Conservation (phyloP, 805 yeast genomes). For the Yarrowia bubula region DNA sequence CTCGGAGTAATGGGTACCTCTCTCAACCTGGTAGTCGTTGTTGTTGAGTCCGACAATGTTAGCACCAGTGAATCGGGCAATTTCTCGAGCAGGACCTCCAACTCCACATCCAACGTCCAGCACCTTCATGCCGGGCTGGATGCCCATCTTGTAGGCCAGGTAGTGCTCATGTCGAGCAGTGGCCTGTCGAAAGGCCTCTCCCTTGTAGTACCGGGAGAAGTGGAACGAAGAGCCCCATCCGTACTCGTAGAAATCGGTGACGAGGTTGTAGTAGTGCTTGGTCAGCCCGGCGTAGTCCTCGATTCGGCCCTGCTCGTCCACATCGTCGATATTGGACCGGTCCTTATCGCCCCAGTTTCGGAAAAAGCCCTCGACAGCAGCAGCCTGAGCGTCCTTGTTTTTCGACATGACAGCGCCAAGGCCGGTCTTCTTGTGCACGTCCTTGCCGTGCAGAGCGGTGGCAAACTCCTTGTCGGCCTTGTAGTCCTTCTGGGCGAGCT, state of each 20-base stretch:
- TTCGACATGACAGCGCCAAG: slow-evolving; percentile 73
- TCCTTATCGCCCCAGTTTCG: slow-evolving; percentile 95
- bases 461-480: slow-evolving; percentile 70
- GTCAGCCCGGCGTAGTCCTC: slow-evolving; percentile 87
- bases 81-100: slow-evolving; percentile 99
- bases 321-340: slow-evolving; percentile 59
- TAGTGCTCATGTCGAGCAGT: slow-evolving; percentile 94
- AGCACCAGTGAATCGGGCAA: slow-evolving; percentile 85
- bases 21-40: slow-evolving; percentile 91
- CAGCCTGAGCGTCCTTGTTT: slow-evolving; percentile 72
- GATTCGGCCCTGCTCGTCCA: slow-evolving; percentile 53
- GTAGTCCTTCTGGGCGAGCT: slow-evolving; percentile 55
- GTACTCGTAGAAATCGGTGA: slow-evolving; percentile 96
- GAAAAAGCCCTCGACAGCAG: slow-evolving; percentile 86
- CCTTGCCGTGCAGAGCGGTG: slow-evolving; percentile 80
- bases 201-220: slow-evolving; percentile 88
- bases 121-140: slow-evolving; percentile 77
- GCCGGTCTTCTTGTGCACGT: slow-evolving; percentile 63
- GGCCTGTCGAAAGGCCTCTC: slow-evolving; percentile 92
- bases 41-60: slow-evolving; percentile 87
- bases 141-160: slow-evolving; percentile 81
- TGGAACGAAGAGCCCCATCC: slow-evolving; percentile 99
- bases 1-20: slow-evolving; percentile 80
- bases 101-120: slow-evolving; percentile 99
- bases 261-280: slow-evolving; percentile 93